Conservation (phyloP, 306 rosid genomes). For the Arachis stenosperma region DNA sequence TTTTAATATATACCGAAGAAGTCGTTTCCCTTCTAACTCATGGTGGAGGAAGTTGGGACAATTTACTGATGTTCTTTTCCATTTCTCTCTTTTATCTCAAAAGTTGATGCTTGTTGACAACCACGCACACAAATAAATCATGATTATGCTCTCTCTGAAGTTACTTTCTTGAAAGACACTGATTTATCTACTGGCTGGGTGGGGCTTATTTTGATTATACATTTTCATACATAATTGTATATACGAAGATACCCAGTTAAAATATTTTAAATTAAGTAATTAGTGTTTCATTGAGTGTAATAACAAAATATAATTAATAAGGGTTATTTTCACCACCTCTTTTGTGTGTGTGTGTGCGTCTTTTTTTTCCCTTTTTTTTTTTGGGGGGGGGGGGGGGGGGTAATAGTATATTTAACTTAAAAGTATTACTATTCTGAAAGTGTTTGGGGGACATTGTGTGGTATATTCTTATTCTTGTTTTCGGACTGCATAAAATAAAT, state of each 20-base stretch:
- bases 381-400: too few relatives aligned
- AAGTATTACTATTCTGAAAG: not conserved
- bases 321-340: too few relatives aligned
- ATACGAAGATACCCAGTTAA: conserved; percentile 8
- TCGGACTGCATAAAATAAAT: conserved; percentile 5
- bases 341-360: too few relatives aligned
- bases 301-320: too few relatives aligned
- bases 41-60: conserved; percentile 1
- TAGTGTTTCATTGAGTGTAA: not conserved
- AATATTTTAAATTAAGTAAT: not conserved
- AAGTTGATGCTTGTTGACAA: not conserved
- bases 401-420: conserved; percentile 3
- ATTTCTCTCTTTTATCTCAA: not conserved
- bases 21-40: conserved; percentile 11
- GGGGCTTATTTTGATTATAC: conserved; percentile 10
- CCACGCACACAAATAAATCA: not conserved
- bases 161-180: conserved; percentile 4
- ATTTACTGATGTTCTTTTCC: conserved; percentile 3
- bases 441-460: not conserved
- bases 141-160: conserved; percentile 8
- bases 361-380: too few relatives aligned
- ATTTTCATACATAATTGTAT: conserved; percentile 20
- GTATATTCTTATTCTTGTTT: conserved; percentile 25
- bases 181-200: conserved; percentile 19
- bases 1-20: conserved; percentile 18